Base-by-base conservation (phyloP, 768 basidiomycete species). In the Leccinum variicolor region DNA sequence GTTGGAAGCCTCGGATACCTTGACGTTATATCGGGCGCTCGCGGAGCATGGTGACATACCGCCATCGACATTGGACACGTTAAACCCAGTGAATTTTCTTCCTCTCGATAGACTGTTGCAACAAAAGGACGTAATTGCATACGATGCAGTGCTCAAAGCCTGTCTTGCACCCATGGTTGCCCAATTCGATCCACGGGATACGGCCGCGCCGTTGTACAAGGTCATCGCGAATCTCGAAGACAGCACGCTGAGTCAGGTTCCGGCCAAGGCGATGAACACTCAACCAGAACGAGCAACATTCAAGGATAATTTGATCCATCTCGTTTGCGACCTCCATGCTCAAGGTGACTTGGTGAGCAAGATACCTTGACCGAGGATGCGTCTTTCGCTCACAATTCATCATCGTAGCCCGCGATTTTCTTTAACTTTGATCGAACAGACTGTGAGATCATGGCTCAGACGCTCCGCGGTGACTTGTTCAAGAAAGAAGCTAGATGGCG, bases 351-450 rank as follows among this genome's bases (percentile, higher is more conserved):
- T 89, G 34, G 86, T 87, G 62, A 64, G 85, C 8, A 13, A 41
- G 6, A n/a, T 41, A n/a, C n/a, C 39, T 41, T 41, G n/a, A 41
- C 39, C 9, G n/a, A 41, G 39, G 39, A 41, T n/a, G 17, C n/a
- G n/a, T 10, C n/a, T 41, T 41, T 41, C 36, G 3, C 17, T 9
- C 17, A 39, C 17, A n/a, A 41, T 41, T 25, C 17, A 47, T 26
- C 51, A 19, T 10, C 43, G 0, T 53, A 86, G 85, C 86, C 86
- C 4, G 87, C 85, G 0, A 80, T 90, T 13, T 68, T 89, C 21
- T 90, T 90, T 73, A 80, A 76, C 53, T 87, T 89, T 62, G 84
- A 87, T 61, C 79, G 87, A 19, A 67, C 72, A 2, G 73, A 75
- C 19, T 88, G 86, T 66, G 85, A 87, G 64, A 61, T 69, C n/a